These are phyloP conservation scores for Acrocalymma vagum DNA, from an alignment of 2,329 filamentous ascomycete species.

Conservation along the genomic window DNA sequence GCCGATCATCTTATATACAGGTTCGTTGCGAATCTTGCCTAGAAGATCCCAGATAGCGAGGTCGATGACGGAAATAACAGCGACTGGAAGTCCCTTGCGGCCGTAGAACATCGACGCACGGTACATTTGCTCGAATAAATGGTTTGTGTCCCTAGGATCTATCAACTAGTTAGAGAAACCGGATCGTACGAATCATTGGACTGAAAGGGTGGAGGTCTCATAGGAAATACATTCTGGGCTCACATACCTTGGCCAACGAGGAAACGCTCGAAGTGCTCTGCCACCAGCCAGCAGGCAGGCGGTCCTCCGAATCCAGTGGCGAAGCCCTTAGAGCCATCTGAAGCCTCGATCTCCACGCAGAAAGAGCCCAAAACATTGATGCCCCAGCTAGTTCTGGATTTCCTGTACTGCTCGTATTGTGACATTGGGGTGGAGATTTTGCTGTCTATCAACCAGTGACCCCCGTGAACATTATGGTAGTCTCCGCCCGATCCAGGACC, in stretches of 20 bases:
- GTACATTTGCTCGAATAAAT: constrained; percentile 97
- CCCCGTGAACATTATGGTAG: constrained; percentile 88
- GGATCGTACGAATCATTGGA: no score
- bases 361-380: constrained; percentile 96
- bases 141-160: constrained; percentile 90
- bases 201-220: no score
- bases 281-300: constrained; percentile 91
- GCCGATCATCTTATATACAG: constrained; percentile 93
- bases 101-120: constrained; percentile 96
- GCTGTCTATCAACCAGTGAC: constrained; percentile 84
- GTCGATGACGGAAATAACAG: constrained; percentile 94
- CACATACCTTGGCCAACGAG: constrained; percentile 75
- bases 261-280: constrained; percentile 94
- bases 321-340: constrained; percentile 91
- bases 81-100: constrained; percentile 87
- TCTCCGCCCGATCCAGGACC: constrained; percentile 74
- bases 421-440: constrained; percentile 94
- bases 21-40: constrained; percentile 90
- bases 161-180: constrained; percentile 1
- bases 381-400: constrained; percentile 89
- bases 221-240: not conserved
- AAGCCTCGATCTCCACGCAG: constrained; percentile 86
- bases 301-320: constrained; percentile 94
- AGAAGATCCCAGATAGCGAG: constrained; percentile 91
- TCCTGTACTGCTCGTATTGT: constrained; percentile 85